Base-by-base conservation (phyloP, 2,329 filamentous ascomycete genomes). In the Hymenoscyphus fructigenus region DNA sequence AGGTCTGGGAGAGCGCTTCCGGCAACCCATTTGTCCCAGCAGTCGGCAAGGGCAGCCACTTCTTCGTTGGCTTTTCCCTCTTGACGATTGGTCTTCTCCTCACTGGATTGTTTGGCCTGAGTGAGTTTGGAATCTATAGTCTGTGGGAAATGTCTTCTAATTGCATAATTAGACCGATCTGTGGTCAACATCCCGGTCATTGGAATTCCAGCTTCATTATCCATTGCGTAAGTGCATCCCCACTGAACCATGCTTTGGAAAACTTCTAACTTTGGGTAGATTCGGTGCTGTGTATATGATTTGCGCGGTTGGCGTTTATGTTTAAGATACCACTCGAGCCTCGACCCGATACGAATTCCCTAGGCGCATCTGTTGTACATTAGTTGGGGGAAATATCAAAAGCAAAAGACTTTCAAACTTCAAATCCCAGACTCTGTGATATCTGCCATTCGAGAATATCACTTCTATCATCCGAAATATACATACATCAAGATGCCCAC, bases 251-350 rank as follows among this genome's bases (percentile, higher is more conserved):
- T n/a, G n/a, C n/a, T n/a, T n/a, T n/a, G n/a, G n/a, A n/a, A n/a
- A n/a, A n/a, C n/a, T 36, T 60, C 68, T 73, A 41, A 74, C 15
- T 50, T 15, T 28, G 32, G 72, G 29, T 14, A 97, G 94, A 60
- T 91, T 97, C 78, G 95, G 95, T 73, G 90, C 94, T 60, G 93
- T 99, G 57, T 97, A 95, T 81, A 97, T 97, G 90, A 98, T 99
- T 81, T 99, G 95, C 80, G 95, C 93, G 66, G 95, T 95, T 77
- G 95, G 95, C 78, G 95, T 99, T 76, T 98, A 99, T 88, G 92
- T 99, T 78, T 99, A 76, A 67, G 60, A 65, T 60, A 66, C 61
- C 61, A 63, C 62, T 65, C 62, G 63, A 68, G 65, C 41, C 17
- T 41, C 67, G 28, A 67, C 62, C 44, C 56, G 59, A 68, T 57